A percentile compares a stretch with the other conserved stretches of the same genome.
phyloP scores from a whole-genome alignment of 495 filamentous ascomycete species.

The Xylaria palmicola region DNA sequence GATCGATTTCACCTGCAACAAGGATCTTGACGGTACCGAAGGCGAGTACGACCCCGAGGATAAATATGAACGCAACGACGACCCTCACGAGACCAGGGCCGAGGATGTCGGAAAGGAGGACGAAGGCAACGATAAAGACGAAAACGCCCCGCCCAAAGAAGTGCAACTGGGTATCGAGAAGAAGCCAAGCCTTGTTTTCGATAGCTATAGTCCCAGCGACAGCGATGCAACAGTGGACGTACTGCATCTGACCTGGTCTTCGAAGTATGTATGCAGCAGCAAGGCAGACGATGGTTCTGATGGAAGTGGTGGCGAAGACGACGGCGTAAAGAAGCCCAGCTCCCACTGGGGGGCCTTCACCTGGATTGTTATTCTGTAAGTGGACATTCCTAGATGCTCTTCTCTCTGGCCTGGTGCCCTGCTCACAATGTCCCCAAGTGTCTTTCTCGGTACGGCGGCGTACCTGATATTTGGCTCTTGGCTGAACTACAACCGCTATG shows the following conservation, averaged over 20 bases:
- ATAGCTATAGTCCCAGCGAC: conserved; percentile 60
- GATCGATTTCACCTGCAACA: conserved; percentile 82
- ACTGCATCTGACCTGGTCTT: conserved; percentile 76
- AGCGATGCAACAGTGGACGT: conserved; percentile 47
- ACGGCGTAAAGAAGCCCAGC: conserved; percentile 27
- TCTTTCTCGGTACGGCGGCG: conserved; percentile 80
- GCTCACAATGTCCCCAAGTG: conserved; percentile 44
- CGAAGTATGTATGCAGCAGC: conserved; percentile 78
- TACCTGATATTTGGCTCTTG: conserved; percentile 98
- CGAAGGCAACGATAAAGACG: conserved; percentile 32
- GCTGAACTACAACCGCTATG: conserved; percentile 98
- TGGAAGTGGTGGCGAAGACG: conserved; percentile 2
- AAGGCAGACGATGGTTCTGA: conserved; percentile 46
- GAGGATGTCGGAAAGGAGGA: conserved; percentile 30
- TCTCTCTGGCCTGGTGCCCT: background rate
- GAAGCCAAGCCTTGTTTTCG: conserved; percentile 64
- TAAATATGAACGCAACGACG: conserved; percentile 34
- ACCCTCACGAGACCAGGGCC: conserved; percentile 2
- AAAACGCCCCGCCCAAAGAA: conserved; percentile 42
- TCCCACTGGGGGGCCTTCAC: conserved; percentile 91
- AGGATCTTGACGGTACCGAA: conserved; percentile 66
- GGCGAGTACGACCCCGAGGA: conserved; percentile 53
- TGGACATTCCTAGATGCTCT: conserved; percentile 19
- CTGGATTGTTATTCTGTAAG: conserved; percentile 94
- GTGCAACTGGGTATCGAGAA: conserved; percentile 44